Evolutionary conservation across 306 rosid genomes (phyloP).

Genomic region (Quercus cerris): DNA sequence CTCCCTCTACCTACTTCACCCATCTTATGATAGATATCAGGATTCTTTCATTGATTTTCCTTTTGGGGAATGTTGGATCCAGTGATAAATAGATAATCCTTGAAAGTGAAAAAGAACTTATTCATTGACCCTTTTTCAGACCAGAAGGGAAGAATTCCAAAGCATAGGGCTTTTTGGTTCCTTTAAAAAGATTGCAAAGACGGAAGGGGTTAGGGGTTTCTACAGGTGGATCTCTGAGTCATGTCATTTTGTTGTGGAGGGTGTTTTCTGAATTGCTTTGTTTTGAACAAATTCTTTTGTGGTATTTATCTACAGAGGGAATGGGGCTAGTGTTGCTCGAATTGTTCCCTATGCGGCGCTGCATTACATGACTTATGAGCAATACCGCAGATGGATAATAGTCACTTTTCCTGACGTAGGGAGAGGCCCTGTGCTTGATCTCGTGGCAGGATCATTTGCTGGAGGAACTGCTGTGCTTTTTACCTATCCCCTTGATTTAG

Average conservation of each 20-base stretch:
- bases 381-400: slow-evolving; percentile 85
- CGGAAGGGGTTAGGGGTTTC: slow-evolving; percentile 81
- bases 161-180: slow-evolving; percentile 71
- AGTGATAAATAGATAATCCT: not conserved
- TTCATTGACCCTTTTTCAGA: slow-evolving; percentile 40
- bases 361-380: slow-evolving; percentile 88
- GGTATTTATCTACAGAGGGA: slow-evolving; percentile 59
- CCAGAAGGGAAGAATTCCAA: slow-evolving; percentile 74
- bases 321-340: slow-evolving; percentile 97
- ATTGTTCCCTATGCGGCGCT: slow-evolving; percentile 94
- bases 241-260: not conserved
- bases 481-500: slow-evolving; percentile 89
- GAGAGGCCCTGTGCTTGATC: slow-evolving; percentile 91
- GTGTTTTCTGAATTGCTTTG: not conserved
- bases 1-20: no score
- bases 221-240: slow-evolving; percentile 52
- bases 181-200: slow-evolving; percentile 56
- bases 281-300: not conserved
- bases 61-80: not conserved
- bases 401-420: slow-evolving; percentile 62
- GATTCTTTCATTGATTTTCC: not conserved
- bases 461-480: slow-evolving; percentile 94
- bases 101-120: not conserved
- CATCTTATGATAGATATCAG: no score
- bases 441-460: slow-evolving; percentile 88